Conservation (phyloP, 176 grass and related monocot genomes). For the Musa troglodytarum region DNA sequence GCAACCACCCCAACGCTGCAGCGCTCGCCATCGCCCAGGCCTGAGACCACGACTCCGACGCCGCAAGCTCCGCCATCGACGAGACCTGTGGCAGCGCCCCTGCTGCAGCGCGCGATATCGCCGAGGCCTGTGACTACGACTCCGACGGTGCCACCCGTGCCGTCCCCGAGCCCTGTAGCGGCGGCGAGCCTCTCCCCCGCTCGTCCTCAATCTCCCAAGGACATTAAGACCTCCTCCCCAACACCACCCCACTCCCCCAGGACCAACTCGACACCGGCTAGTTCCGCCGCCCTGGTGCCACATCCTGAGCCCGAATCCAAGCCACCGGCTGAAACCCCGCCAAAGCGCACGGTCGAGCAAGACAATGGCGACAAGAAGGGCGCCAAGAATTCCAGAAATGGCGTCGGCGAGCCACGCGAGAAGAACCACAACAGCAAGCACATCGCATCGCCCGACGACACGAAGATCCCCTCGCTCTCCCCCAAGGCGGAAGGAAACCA, state of each 20-base stretch:
- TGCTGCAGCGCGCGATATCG: background rate
- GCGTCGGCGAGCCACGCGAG: background rate
- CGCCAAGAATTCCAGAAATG: background rate
- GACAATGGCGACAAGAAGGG: no score
- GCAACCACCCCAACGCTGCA: no score
- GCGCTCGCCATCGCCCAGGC: background rate
- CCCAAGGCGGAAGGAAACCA: background rate
- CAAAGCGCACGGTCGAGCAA: background rate
- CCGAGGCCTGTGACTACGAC: background rate
- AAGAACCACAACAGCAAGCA: background rate
- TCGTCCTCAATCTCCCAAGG: conserved; percentile 29
- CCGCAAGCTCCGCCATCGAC: background rate
- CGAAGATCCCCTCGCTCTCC: background rate
- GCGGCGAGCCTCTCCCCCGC: conserved; percentile 26
- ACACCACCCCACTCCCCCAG: background rate
- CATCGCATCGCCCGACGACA: background rate
- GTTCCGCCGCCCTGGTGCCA: background rate
- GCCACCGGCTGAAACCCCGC: conserved; percentile 8
- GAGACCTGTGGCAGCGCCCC: background rate
- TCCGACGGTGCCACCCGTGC: background rate
- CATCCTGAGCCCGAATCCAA: conserved; percentile 14
- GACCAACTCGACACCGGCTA: background rate
- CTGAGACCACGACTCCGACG: background rate
- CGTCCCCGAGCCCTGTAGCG: background rate
- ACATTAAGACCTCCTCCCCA: conserved; percentile 23